These are phyloP conservation scores for Daldinia sp. DNA, from an alignment of 2,329 filamentous ascomycete genomes.

Conservation along the genomic window DNA sequence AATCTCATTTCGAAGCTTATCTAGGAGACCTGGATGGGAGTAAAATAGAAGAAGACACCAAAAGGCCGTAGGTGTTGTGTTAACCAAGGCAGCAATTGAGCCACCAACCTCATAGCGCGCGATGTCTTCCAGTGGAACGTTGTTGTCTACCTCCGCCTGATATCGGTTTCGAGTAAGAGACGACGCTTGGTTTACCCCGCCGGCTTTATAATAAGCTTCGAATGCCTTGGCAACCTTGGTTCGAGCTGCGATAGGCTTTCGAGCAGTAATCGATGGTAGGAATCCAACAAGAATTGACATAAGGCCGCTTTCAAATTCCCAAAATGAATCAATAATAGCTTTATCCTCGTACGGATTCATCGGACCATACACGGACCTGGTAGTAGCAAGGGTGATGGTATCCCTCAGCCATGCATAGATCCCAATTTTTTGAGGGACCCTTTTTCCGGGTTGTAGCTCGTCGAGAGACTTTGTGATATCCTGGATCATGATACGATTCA, in stretches of 20 bases:
- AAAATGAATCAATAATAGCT: background rate
- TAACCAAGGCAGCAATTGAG: background rate
- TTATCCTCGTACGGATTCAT: background rate
- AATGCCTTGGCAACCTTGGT: background rate
- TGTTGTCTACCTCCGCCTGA: background rate
- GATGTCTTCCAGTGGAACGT: background rate
- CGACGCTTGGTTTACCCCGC: background rate
- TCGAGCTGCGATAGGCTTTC: background rate
- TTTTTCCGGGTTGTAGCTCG: background rate
- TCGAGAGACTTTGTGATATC: background rate
- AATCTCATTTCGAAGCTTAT: background rate
- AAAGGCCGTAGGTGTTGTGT: background rate
- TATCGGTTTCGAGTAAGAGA: background rate
- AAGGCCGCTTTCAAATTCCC: background rate
- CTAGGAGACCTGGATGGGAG: background rate
- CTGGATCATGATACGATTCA: background rate
- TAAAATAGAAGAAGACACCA: background rate
- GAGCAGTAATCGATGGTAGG: background rate
- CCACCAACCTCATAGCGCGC: background rate
- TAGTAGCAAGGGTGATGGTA: background rate
- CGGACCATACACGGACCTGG: background rate
- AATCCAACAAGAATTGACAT: background rate
- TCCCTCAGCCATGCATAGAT: background rate
- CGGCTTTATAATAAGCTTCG: background rate
- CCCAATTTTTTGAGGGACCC: background rate